Percentiles rank a stretch among this genome's conserved stretches.
Conservation (phyloP, 2,329 filamentous ascomycete genomes). For the Trichophyton benhamiae region DNA sequence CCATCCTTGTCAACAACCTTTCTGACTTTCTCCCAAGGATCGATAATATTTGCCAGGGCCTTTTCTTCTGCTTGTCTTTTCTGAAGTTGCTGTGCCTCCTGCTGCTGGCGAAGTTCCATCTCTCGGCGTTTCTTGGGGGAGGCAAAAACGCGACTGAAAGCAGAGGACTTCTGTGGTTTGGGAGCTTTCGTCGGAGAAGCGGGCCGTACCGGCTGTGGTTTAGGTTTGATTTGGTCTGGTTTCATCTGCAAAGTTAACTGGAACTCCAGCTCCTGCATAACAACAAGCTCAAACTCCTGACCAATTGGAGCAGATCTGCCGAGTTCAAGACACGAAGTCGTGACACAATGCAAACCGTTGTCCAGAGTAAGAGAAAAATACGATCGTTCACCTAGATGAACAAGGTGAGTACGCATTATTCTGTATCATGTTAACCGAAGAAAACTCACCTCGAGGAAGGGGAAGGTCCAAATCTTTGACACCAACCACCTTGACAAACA, state of each 20-base stretch:
- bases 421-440: conserved; percentile 10
- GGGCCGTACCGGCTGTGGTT: conserved; percentile 29
- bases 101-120: conserved; percentile 68
- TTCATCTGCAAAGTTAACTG: conserved; percentile 95
- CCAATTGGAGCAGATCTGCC: conserved; percentile 87
- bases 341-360: conserved; percentile 95
- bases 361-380: conserved; percentile 97
- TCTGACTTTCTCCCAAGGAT: conserved; percentile 70
- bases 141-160: conserved; percentile 83
- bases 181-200: conserved; percentile 49
- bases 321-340: conserved; percentile 87
- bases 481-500: conserved; percentile 98
- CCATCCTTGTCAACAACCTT: conserved; percentile 81
- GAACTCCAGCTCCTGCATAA: conserved; percentile 96
- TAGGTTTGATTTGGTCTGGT: conserved; percentile 64
- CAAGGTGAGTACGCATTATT: not conserved
- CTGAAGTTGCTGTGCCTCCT: conserved; percentile 60
- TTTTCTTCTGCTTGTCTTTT: conserved; percentile 52
- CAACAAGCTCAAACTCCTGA: conserved; percentile 95
- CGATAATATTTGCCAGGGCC: conserved; percentile 43
- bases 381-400: conserved; percentile 59
- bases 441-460: conserved; percentile 65
- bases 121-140: conserved; percentile 97
- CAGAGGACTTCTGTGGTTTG: conserved; percentile 64
- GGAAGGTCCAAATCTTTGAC: conserved; percentile 92